Conservation (phyloP, 352 stramenopile species). For the Phytophthora capsici region DNA sequence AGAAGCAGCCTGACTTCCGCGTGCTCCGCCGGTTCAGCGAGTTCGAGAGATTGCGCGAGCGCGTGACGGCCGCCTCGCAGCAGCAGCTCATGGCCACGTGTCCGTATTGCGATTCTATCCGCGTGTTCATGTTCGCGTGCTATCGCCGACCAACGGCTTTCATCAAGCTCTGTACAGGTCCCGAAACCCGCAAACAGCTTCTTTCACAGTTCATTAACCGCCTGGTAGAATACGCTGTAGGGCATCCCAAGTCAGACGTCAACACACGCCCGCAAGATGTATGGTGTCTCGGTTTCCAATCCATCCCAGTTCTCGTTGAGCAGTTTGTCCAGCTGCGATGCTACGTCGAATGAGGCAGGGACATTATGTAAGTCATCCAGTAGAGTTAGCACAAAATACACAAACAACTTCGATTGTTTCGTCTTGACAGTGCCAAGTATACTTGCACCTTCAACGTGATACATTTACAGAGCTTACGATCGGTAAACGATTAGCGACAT, state of each 20-base stretch:
- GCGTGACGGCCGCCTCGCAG: conserved; percentile 30
- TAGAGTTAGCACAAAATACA: conserved; percentile 6
- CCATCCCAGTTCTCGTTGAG: conserved; percentile 36
- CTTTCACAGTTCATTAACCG: conserved; percentile 47
- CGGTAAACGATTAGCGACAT: too few species aligned
- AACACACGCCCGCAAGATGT: conserved; percentile 22
- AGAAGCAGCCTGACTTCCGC: conserved; percentile 31
- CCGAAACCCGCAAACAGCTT: conserved; percentile 47
- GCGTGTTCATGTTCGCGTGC: conserved; percentile 39
- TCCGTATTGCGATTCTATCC: conserved; percentile 38
- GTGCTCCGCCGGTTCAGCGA: conserved; percentile 38
- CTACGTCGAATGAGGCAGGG: conserved; percentile 15
- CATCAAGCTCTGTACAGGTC: conserved; percentile 37
- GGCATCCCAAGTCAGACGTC: conserved; percentile 22
- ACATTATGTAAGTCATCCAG: too few species aligned
- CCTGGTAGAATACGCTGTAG: conserved; percentile 36
- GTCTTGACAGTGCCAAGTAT: too few species aligned
- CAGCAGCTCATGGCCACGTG: conserved; percentile 31
- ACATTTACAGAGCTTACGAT: too few species aligned
- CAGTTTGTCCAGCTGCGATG: conserved; percentile 33
- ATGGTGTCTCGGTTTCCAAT: conserved; percentile 34
- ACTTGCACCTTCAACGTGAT: too few species aligned
- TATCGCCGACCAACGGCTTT: conserved; percentile 40
- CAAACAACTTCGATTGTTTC: too few species aligned
- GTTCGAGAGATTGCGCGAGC: conserved; percentile 35